Evolutionary conservation across 2,329 filamentous ascomycete species (phyloP).

Genomic region (Cladophialophora chaetospira): DNA sequence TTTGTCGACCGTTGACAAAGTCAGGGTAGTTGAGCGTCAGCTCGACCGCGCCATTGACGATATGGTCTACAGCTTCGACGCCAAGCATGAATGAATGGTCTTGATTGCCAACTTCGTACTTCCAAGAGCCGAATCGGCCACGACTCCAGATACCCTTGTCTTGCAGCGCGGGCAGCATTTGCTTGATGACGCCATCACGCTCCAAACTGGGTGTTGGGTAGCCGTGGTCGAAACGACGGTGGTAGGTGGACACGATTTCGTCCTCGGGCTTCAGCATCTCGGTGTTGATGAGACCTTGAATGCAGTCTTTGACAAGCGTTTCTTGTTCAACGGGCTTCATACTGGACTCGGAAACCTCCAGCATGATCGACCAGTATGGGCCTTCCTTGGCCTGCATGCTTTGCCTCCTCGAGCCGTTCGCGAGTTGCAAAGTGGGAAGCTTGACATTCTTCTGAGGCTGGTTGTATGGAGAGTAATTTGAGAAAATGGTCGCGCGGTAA

Average conservation of each 20-base stretch:
- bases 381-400: constrained; percentile 76
- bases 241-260: constrained; percentile 97
- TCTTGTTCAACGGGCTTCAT: constrained; percentile 91
- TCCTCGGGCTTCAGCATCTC: constrained; percentile 89
- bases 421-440: constrained; percentile 82
- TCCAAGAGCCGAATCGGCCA: constrained; percentile 96
- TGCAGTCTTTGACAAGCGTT: constrained; percentile 84
- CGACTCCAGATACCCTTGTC: constrained; percentile 90
- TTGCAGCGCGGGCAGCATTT: constrained; percentile 91
- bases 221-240: constrained; percentile 96
- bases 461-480: constrained; percentile 99
- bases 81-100: constrained; percentile 98
- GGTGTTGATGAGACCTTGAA: constrained; percentile 96
- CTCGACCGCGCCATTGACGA: constrained; percentile 86
- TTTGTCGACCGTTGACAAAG: constrained; percentile 78
- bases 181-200: constrained; percentile 89
- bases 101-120: constrained; percentile 96
- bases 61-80: constrained; percentile 88
- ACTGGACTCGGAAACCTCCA: constrained; percentile 93
- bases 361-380: constrained; percentile 99
- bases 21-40: constrained; percentile 95
- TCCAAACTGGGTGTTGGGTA: constrained; percentile 95
- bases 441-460: constrained; percentile 81
- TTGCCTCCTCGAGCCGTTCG: constrained; percentile 77
- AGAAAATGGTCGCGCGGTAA: constrained; percentile 99